Evolutionary conservation across 2,329 filamentous ascomycete species (phyloP).

Genomic region (Hymenoscyphus salicellus): DNA sequence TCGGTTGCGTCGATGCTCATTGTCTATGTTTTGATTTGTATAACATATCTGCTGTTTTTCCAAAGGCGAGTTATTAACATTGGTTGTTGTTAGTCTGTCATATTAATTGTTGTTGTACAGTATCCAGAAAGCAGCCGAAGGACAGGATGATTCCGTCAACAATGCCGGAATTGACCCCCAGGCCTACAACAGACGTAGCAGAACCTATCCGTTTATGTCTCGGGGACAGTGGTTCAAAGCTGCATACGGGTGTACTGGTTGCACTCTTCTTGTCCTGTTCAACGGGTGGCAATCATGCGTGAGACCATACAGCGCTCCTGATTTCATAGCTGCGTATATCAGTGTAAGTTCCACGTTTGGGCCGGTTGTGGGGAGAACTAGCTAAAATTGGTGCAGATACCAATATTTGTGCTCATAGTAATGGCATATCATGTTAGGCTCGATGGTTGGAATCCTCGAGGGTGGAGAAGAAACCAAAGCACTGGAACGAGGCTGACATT

Average conservation of each 20-base stretch:
- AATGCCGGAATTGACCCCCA: not conserved
- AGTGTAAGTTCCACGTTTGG: conserved; percentile 6
- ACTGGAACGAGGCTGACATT: not conserved
- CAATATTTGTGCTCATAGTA: not conserved
- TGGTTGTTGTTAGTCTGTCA: not conserved
- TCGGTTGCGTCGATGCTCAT: conserved; percentile 39
- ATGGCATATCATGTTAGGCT: not conserved
- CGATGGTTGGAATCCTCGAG: not conserved
- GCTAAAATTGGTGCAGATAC: not conserved
- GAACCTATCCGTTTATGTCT: conserved; percentile 20
- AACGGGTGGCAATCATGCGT: conserved; percentile 21
- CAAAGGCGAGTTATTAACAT: conserved; percentile 12
- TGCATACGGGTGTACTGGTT: conserved; percentile 15
- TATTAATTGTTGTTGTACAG: not conserved
- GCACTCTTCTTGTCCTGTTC: conserved; percentile 16
- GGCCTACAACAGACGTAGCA: conserved; percentile 8
- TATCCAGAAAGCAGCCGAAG: conserved; percentile 9
- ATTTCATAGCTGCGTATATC: conserved; percentile 21
- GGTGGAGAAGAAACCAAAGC: not conserved
- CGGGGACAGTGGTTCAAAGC: conserved; percentile 19
- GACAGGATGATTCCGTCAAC: conserved; percentile 2
- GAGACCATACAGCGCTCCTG: conserved; percentile 16
- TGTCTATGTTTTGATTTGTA: conserved; percentile 37
- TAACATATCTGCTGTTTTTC: conserved; percentile 37
- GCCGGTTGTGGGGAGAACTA: not conserved